Conservation (phyloP, 1,284 basidiomycete genomes). For the Takashimella tepidaria region DNA sequence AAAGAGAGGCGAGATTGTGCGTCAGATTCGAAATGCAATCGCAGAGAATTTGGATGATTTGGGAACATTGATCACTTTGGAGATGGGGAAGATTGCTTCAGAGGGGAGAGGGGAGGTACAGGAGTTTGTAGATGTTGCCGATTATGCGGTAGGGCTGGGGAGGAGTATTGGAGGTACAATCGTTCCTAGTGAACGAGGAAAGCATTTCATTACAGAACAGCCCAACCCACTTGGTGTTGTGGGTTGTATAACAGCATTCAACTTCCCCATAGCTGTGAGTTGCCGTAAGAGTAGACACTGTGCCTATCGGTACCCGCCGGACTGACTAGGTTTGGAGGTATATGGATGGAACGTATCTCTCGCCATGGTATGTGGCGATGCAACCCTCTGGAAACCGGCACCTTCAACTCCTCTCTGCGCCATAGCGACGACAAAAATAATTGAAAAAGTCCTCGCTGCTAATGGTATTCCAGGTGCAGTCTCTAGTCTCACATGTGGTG, state of each 20-base stretch:
- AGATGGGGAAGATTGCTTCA: slow-evolving; percentile 79
- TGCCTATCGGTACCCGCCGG: slow-evolving; percentile 81
- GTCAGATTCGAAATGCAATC: slow-evolving; percentile 74
- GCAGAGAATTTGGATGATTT: slow-evolving; percentile 70
- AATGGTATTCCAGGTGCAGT: slow-evolving; percentile 73
- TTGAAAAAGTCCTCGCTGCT: slow-evolving; percentile 66
- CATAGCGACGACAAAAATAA: slow-evolving; percentile 76
- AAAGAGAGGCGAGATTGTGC: slow-evolving; percentile 70
- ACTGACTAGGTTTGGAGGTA: too few relatives aligned
- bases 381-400: slow-evolving; percentile 86
- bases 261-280: too few relatives aligned
- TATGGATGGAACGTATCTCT: slow-evolving; percentile 85
- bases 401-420: slow-evolving; percentile 76
- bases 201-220: slow-evolving; percentile 79
- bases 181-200: slow-evolving; percentile 70
- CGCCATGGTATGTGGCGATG: slow-evolving; percentile 79
- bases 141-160: slow-evolving; percentile 70
- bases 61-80: slow-evolving; percentile 61
- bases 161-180: slow-evolving; percentile 82
- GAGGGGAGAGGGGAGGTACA: slow-evolving; percentile 86
- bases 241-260: too few relatives aligned
- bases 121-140: slow-evolving; percentile 85
- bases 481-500: slow-evolving; percentile 72
- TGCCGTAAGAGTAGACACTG: too few relatives aligned
- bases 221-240: slow-evolving; percentile 86